phyloP scores from a whole-genome alignment of 2,329 filamentous ascomycete genomes.

The Dothidotthia symphoricarpi region DNA sequence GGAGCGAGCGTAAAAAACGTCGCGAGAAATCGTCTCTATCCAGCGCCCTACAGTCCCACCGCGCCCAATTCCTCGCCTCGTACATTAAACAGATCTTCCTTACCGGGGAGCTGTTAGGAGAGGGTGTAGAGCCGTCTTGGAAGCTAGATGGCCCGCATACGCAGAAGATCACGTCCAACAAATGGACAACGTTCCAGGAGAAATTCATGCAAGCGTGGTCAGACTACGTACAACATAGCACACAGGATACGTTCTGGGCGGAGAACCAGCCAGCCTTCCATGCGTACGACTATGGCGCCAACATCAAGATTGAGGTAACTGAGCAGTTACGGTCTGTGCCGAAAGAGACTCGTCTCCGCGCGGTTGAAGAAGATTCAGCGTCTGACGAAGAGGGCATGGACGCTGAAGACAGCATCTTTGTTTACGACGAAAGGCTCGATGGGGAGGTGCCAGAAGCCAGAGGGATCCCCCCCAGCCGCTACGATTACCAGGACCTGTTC shows the following conservation, averaged over 20 bases:
- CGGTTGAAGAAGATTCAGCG: neutral
- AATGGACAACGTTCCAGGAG: slow-evolving; percentile 3
- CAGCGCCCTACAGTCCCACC: slow-evolving; percentile 1
- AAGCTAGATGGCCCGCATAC: neutral
- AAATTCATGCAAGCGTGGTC: neutral
- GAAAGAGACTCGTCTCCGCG: slow-evolving; percentile 2
- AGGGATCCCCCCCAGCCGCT: neutral
- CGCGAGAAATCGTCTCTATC: slow-evolving; percentile 1
- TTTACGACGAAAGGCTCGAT: neutral
- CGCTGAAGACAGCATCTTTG: neutral
- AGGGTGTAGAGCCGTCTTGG: slow-evolving; percentile 3
- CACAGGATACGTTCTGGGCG: neutral
- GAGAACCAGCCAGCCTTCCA: neutral
- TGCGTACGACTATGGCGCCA: slow-evolving; percentile 2
- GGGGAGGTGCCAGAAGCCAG: neutral
- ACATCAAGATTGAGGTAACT: slow-evolving; percentile 3
- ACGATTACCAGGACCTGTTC: slow-evolving; percentile 2
- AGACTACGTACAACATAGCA: slow-evolving; percentile 1
- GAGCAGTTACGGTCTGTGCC: slow-evolving; percentile 2
- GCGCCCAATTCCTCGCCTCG: slow-evolving; percentile 3
- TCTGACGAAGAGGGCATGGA: neutral
- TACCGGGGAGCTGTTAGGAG: slow-evolving; percentile 2
- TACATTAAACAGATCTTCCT: slow-evolving; percentile 5
- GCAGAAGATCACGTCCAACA: slow-evolving; percentile 2
- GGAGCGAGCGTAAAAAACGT: slow-evolving; percentile 2